Evolutionary conservation across 176 grass and related monocot genomes (phyloP), one percentile per base, ranked within the genome.

Genomic region (Carex kokanica): DNA sequence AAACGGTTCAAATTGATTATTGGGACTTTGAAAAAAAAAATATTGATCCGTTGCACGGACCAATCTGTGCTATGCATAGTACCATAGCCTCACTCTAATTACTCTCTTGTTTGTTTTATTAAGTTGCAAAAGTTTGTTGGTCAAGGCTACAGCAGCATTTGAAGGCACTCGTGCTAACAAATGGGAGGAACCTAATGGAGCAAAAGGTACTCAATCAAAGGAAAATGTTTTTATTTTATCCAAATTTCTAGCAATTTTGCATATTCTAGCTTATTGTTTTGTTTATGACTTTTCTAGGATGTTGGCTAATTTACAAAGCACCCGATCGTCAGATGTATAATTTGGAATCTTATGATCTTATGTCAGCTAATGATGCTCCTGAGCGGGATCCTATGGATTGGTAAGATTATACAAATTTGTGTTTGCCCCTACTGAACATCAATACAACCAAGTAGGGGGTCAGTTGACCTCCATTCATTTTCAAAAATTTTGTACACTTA

Each of bases 151-250:
- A 65, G 84, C 86, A 58, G 91, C 92, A 74, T 98, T 98, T 91
- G 95, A 98, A 24, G 95, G 95, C 36, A 87, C 90, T 81, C 56
- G 24, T 70, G 88, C 84, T 9, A 89, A 87, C 60, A 98, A 98
- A 94, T 98, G 92, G 95, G 95, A 98, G 86, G 95, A 92, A 63
- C 94, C 91, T 87, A 91, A 98, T 90, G 95, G 95, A 91, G 88
- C 90, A 52, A 98, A 93, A 90, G 92, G 95, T 98, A 91, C 77
- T 51, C 41, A 8, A 79, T 79, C 5, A 21, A 20, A 61, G 32
- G 27, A 23, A 62, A 7, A 61, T 75, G 14, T 80, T 55, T 61
- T 12, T 43, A 15, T n/a, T 41, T 80, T 62, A 75, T 75, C 23
- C 14, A 75, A 54, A 53, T 23, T 80, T 40, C 18, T 60, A 61